Evolutionary conservation across 345 rosid species (phyloP), one percentile per base, ranked within the genome.

Genomic region (Hibiscus mutabilis): DNA sequence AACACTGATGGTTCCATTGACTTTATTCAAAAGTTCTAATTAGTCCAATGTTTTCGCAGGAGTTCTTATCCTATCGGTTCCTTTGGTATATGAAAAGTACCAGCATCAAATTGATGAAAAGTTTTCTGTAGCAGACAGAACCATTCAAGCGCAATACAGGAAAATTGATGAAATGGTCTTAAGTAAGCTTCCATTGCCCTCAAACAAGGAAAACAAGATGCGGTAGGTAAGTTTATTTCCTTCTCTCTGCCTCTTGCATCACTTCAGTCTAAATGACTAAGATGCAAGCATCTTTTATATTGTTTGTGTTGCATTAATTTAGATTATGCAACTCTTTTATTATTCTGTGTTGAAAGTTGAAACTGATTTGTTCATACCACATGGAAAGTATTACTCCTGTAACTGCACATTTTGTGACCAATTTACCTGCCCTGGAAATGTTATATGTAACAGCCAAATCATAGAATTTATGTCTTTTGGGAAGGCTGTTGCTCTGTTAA

Each of bases 61-160:
- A 67, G 72, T 88, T 79, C 87, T 95, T 22, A 79, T 89, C 75
- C 80, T 95, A n/a, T 86, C 89, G 25, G 82, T 81, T 62, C 99
- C 99, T 15, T 56, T 87, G 16, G 67, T 89, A n/a, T 89, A 92
- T 71, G 91, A 87, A 70, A 89, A 87, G 78, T 90, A 78, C 84
- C 90, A 84, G 74, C 87, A 76, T 73, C 94, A 73, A 71, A 86
- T 91, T 65, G 85, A 92, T 71, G 91, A 84, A 14, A 95, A 86
- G 81, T 75, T 95, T 60, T 74, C 72, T 21, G 73, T 80, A 33
- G 69, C 82, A 10, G 79, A 83, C 46, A 81, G 69, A 80, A 49
- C 80, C 31, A 70, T 90, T 73, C 85, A 83, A 77, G 77, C 81
- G 14, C 97, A 89, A 44, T 85, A 72, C 77, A 82, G 73, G 71